Base-by-base conservation (phyloP, 73 alveolate species). In the Uronychia binucleata region DNA sequence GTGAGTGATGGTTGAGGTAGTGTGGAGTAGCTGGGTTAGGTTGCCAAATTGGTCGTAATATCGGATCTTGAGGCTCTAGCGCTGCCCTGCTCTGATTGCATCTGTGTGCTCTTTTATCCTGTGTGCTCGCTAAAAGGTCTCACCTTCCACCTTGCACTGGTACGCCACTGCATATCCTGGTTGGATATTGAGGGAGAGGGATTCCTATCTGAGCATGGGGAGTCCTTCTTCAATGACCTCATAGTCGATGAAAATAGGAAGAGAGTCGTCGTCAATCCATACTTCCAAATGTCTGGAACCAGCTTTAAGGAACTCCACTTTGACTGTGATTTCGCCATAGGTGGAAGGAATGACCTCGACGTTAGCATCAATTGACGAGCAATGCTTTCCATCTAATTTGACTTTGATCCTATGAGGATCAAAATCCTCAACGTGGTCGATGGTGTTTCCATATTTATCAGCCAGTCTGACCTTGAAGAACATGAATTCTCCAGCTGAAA, bases 381-480 rank as follows among this genome's bases (percentile, higher is more conserved):
- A 78, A 0, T 31, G 32, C 25, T 74, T 1, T 1, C 77, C 82
- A 67, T 82, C 58, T 28, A 32, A 28, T 74, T 60, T 74, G 13
- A 82, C 14, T 29, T n/a, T 34, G 33, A 82, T 8, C 34, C 83
- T 82, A 5, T 33, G 26, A 27, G 33, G 57, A 31, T 75, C 33
- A 33, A 82, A 27, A 19, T 82, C 74, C 0, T 59, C 67, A 0
- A 82, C 25, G 26, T 82, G 83, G 30, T 82, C 58, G 27, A 82
- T 82, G 1, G 29, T 1, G n/a, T 78, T 77, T 74, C 89, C 89
- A 35, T 57, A 82, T n/a, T 33, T 32, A 33, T 82, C 89, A 8
- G 34, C 26, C 19, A 82, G 77, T 0, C 14, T 31, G 11, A 59
- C 19, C 1, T 26, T 33, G 25, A 82, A 57, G 34, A 74, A 82